Conservation (phyloP, 1,139 yeast genomes). For the Pichia sp. region DNA sequence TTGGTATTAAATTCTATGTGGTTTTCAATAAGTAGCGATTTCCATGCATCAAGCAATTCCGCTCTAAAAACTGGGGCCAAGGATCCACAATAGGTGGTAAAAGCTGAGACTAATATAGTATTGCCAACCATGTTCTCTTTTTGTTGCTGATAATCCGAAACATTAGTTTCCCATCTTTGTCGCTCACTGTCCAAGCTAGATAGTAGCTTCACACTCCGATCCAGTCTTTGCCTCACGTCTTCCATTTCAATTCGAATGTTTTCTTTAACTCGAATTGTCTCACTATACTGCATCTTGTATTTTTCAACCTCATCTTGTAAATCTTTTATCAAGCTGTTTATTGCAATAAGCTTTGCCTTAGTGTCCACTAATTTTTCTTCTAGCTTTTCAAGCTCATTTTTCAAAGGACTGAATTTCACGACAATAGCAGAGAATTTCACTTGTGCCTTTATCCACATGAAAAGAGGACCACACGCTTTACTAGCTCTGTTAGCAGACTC, state of each 20-base stretch:
- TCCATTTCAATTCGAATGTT: conserved; percentile 67
- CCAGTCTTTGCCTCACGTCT: conserved; percentile 56
- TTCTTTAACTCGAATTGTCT: conserved; percentile 73
- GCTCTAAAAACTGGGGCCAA: conserved; percentile 52
- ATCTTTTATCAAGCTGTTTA: conserved; percentile 77
- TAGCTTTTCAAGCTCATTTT: conserved; percentile 56
- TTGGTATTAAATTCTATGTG: conserved; percentile 40
- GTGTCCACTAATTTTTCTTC: conserved; percentile 64
- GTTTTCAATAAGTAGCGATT: conserved; percentile 34
- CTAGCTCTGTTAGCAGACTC: conserved; percentile 84
- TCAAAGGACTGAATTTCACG: conserved; percentile 70
- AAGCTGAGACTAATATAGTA: conserved; percentile 59
- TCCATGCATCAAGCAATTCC: conserved; percentile 41
- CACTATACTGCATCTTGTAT: conserved; percentile 67
- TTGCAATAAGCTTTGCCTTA: conserved; percentile 62
- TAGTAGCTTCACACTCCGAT: conserved; percentile 58
- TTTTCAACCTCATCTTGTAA: conserved; percentile 63
- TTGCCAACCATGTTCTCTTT: conserved; percentile 58
- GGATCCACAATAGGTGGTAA: conserved; percentile 57
- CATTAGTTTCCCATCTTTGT: conserved; percentile 67
- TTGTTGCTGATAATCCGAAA: conserved; percentile 46
- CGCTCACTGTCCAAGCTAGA: conserved; percentile 65
- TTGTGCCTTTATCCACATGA: conserved; percentile 90
- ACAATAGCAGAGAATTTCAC: conserved; percentile 64
- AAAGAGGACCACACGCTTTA: conserved; percentile 90